A percentile compares a stretch with the other conserved stretches of the same genome.
Evolutionary conservation across 2,329 filamentous ascomycete species (phyloP).

Genomic region (Tricladium varicosporioides): DNA sequence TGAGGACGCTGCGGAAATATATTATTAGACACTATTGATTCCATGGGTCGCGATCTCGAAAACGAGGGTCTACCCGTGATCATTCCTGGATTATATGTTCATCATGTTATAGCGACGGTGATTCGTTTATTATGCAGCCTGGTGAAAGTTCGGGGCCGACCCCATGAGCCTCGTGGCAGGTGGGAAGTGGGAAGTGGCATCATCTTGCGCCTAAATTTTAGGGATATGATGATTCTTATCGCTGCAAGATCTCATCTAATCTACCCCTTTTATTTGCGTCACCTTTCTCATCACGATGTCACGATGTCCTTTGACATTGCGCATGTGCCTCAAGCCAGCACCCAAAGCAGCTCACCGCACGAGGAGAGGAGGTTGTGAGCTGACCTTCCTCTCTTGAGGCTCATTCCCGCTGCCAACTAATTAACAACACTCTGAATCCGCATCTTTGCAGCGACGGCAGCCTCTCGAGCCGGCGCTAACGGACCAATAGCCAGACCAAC

Average conservation of each 20-base stretch:
- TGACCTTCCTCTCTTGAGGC: background rate
- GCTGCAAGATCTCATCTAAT: conserved; percentile 22
- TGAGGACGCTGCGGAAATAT: conserved; percentile 9
- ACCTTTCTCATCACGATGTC: too few relatives aligned
- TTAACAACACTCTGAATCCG: background rate
- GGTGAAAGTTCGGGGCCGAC: background rate
- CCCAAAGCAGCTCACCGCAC: background rate
- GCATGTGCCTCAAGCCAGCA: too few relatives aligned
- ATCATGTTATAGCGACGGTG: conserved; percentile 25
- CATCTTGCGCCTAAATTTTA: conserved; percentile 10
- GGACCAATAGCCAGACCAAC: background rate
- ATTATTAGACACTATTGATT: conserved; percentile 20
- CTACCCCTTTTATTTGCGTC: background rate
- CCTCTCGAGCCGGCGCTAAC: background rate
- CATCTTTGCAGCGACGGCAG: background rate
- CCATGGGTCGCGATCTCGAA: conserved; percentile 7
- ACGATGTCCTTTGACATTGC: too few relatives aligned
- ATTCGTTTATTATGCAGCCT: conserved; percentile 21
- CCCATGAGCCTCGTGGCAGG: conserved; percentile 22
- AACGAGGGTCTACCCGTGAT: conserved; percentile 15
- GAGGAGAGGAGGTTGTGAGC: background rate
- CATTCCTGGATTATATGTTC: conserved; percentile 22
- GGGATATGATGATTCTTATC: background rate
- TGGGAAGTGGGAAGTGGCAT: conserved; percentile 4
- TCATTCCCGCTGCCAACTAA: background rate